Percentiles rank a stretch among this genome's conserved stretches.
phyloP scores from a whole-genome alignment of 2,329 filamentous ascomycete genomes.

The Penicillium sp. region DNA sequence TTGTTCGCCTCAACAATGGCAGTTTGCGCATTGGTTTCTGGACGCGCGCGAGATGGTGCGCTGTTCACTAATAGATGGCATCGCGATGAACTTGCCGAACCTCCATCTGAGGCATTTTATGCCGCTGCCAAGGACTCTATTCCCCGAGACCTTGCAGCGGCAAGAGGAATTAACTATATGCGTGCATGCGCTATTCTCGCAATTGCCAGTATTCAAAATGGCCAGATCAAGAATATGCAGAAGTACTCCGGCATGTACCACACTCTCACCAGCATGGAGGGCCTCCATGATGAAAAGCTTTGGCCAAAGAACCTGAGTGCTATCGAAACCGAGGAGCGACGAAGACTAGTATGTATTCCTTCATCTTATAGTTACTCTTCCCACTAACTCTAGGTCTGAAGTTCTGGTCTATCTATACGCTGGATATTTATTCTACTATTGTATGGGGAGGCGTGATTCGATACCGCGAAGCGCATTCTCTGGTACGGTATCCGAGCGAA shows the following conservation, averaged over 20 bases:
- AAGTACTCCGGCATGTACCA: conserved; percentile 54
- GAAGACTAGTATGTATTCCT: conserved; percentile 44
- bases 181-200: conserved; percentile 51
- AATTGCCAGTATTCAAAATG: conserved; percentile 54
- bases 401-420: conserved; percentile 59
- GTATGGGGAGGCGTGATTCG: conserved; percentile 53
- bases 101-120: conserved; percentile 48
- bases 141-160: conserved; percentile 37
- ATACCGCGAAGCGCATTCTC: conserved; percentile 48
- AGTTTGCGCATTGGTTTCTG: conserved; percentile 52
- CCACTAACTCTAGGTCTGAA: conserved; percentile 21
- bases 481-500: conserved; percentile 52
- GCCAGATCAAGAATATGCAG: conserved; percentile 52
- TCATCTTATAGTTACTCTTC: background rate
- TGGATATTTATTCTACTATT: conserved; percentile 56
- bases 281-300: conserved; percentile 54
- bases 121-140: conserved; percentile 45
- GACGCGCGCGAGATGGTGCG: conserved; percentile 53
- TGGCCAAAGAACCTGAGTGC: conserved; percentile 51
- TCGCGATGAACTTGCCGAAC: conserved; percentile 31
- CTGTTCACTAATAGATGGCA: conserved; percentile 40
- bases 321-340: conserved; percentile 52
- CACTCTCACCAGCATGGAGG: conserved; percentile 50
- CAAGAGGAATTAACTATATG: conserved; percentile 40
- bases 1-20: conserved; percentile 55